These are phyloP conservation scores for Mycena alexandri DNA, from an alignment of 768 basidiomycete species.

Conservation along the genomic window DNA sequence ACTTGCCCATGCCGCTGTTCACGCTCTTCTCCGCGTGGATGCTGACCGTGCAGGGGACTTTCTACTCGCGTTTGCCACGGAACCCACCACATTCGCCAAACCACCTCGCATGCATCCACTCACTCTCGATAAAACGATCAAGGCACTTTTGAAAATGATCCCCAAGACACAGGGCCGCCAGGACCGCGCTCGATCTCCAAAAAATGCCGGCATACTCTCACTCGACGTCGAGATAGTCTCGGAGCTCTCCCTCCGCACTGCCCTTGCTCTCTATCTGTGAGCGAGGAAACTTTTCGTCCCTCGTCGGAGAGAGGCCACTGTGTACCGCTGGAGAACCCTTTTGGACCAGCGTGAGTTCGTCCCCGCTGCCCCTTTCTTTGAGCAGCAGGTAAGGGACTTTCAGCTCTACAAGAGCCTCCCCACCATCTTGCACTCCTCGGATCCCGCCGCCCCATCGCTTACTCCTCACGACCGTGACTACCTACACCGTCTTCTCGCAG, in stretches of 20 bases:
- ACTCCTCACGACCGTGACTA: slow-evolving; percentile 10
- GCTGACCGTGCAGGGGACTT: slow-evolving; percentile 1
- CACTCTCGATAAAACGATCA: slow-evolving; percentile 7
- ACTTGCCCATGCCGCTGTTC: slow-evolving; percentile 19
- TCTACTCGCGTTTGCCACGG: not conserved
- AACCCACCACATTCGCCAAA: not conserved
- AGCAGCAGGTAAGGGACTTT: slow-evolving; percentile 18
- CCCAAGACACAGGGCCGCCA: slow-evolving; percentile 15
- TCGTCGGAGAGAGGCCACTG: not conserved
- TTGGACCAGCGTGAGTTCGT: slow-evolving; percentile 31
- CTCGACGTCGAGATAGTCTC: slow-evolving; percentile 12
- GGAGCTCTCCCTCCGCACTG: slow-evolving; percentile 18
- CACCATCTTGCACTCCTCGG: not conserved
- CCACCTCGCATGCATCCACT: slow-evolving; percentile 14
- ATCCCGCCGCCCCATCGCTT: slow-evolving; percentile 1
- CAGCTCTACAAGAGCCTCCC: slow-evolving; percentile 20
- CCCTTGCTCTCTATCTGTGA: slow-evolving; percentile 17
- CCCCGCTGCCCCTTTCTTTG: slow-evolving; percentile 20
- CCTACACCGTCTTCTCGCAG: slow-evolving; percentile 14
- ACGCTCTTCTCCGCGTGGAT: slow-evolving; percentile 24
- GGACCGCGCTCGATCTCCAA: slow-evolving; percentile 7
- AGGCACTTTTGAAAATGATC: not conserved
- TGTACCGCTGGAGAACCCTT: not conserved
- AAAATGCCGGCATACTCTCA: not conserved
- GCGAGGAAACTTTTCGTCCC: slow-evolving; percentile 5